Conservation (phyloP, 2,329 filamentous ascomycete genomes). For the Onygenales sp. region DNA sequence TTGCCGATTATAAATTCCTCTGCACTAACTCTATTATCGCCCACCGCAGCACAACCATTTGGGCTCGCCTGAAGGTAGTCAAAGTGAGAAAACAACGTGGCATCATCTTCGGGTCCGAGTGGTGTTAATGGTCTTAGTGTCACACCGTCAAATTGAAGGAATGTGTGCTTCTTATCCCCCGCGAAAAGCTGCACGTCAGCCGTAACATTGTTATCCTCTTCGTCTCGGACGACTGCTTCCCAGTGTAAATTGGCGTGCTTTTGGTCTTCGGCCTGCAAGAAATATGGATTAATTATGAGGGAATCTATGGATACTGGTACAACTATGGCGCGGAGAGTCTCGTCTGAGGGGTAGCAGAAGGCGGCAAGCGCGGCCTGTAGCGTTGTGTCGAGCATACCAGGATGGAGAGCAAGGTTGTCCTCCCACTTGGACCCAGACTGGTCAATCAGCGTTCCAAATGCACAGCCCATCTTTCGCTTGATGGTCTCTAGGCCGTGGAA, state of each 20-base stretch:
- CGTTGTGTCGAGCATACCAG: slow-evolving; percentile 16
- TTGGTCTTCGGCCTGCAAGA: slow-evolving; percentile 21
- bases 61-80: neutral
- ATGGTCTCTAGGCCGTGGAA: slow-evolving; percentile 13
- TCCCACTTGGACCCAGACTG: neutral
- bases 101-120: neutral
- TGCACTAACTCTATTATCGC: neutral
- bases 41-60: neutral
- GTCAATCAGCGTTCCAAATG: neutral
- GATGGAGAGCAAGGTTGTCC: slow-evolving; percentile 14
- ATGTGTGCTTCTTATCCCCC: neutral
- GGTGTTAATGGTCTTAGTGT: neutral
- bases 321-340: slow-evolving; percentile 9
- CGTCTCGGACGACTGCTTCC: neutral
- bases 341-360: slow-evolving; percentile 13
- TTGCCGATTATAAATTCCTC: neutral
- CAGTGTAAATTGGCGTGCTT: slow-evolving; percentile 8
- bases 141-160: slow-evolving; percentile 3
- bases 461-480: slow-evolving; percentile 7
- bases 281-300: slow-evolving; percentile 16
- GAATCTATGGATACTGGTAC: slow-evolving; percentile 11
- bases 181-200: neutral
- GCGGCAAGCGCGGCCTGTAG: slow-evolving; percentile 21
- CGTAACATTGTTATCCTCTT: neutral
- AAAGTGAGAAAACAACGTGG: neutral